Evolutionary conservation across 805 yeast species (phyloP), one percentile per base, ranked within the genome.

Genomic region (Sugiyamaella smithiae): DNA sequence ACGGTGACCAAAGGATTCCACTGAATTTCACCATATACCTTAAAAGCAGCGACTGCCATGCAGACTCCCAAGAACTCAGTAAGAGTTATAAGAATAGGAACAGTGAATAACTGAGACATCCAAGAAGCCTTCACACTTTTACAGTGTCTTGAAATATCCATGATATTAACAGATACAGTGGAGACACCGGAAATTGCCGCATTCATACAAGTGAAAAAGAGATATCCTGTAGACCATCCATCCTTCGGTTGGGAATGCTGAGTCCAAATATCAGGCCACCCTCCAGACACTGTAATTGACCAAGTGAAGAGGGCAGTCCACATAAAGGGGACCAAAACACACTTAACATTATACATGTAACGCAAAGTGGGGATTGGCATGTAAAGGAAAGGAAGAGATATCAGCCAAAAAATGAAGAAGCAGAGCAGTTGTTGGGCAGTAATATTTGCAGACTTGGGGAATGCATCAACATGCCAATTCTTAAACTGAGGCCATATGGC

Each of bases 401-500:
- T 64, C 36, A 73, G 56, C 76, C 76, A 73, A 57, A 73, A 72
- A 23, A 73, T 66, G 56, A 70, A 71, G 55, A 73, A 71, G 9
- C 68, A 54, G 54, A 73, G 61, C 52, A 73, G 69, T 36, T 53
- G 58, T 53, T 67, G 72, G 2, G 76, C 72, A 24, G 75, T 66
- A 50, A 69, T 61, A 46, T 67, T 68, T 7, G 64, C 59, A 45
- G 63, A 68, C 38, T 53, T 50, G 36, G 73, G 69, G 43, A 84
- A 77, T 14, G 75, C 77, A 63, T 88, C 76, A 45, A 48, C 9
- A 14, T 51, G 58, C 52, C 63, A 57, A 36, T 66, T 52, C 2
- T 55, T 58, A 36, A 63, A 62, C 20, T 56, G 54, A 23, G 77
- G 88, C 70, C 85, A 89, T 36, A 89, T 81, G 2, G 95, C 72